A percentile compares a stretch with the other conserved stretches of the same genome.
These are phyloP conservation scores for Colletotrichum sp. DNA, from an alignment of 2,329 filamentous ascomycete species.

Conservation along the genomic window DNA sequence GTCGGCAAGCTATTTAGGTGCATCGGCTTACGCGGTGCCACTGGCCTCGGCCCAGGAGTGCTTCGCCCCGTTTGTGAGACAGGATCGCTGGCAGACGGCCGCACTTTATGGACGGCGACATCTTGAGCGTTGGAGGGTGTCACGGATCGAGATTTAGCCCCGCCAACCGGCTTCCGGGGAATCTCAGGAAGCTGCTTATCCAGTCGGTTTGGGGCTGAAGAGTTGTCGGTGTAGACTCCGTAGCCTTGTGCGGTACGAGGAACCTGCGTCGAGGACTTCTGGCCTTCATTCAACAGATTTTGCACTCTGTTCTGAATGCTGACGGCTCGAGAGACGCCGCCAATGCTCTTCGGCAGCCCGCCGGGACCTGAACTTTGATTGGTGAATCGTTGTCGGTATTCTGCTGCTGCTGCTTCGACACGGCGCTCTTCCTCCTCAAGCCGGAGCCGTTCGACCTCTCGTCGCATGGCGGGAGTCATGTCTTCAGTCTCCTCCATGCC, in stretches of 20 bases:
- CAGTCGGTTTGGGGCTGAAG: slow-evolving; percentile 37
- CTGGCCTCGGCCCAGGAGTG: slow-evolving; percentile 43
- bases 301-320: slow-evolving; percentile 93
- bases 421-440: slow-evolving; percentile 88
- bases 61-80: slow-evolving; percentile 25
- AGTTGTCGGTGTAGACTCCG: slow-evolving; percentile 77
- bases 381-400: slow-evolving; percentile 80
- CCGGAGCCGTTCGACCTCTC: slow-evolving; percentile 83
- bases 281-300: slow-evolving; percentile 80
- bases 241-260: slow-evolving; percentile 86
- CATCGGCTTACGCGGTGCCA: slow-evolving; percentile 65
- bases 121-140: slow-evolving; percentile 25
- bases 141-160: slow-evolving; percentile 33
- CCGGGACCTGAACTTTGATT: slow-evolving; percentile 48
- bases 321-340: slow-evolving; percentile 70
- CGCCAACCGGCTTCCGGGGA: slow-evolving; percentile 56
- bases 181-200: slow-evolving; percentile 49
- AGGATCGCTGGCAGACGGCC: slow-evolving; percentile 24
- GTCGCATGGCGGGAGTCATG: slow-evolving; percentile 84
- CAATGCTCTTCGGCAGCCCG: slow-evolving; percentile 59
- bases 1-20: slow-evolving; percentile 64
- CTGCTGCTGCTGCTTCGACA: slow-evolving; percentile 86
- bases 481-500: slow-evolving; percentile 69
- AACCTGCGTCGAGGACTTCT: slow-evolving; percentile 59
- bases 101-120: slow-evolving; percentile 23